Evolutionary conservation across 2,329 filamentous ascomycete genomes (phyloP).

Genomic region (Exophiala viscosa): DNA sequence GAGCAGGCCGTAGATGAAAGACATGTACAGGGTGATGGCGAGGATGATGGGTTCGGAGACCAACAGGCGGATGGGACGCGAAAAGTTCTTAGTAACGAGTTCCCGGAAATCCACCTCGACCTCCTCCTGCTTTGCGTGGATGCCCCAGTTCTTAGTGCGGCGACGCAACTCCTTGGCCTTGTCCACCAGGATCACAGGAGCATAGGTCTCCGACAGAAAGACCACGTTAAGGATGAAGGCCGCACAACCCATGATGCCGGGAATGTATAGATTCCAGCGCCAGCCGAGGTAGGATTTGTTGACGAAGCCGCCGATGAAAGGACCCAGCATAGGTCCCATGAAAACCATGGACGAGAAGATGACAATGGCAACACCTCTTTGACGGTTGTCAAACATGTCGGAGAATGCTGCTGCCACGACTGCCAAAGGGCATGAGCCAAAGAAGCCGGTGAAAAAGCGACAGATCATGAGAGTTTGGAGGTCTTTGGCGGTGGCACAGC

Average conservation of each 20-base stretch:
- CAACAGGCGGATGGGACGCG: constrained; percentile 43
- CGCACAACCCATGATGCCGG: constrained; percentile 54
- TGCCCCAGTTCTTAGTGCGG: constrained; percentile 58
- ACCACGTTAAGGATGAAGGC: constrained; percentile 48
- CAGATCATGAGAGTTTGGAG: constrained; percentile 52
- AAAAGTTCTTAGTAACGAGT: constrained; percentile 52
- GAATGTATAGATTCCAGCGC: constrained; percentile 55
- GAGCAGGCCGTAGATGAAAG: constrained; percentile 31
- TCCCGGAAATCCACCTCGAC: constrained; percentile 51
- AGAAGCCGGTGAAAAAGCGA: constrained; percentile 53
- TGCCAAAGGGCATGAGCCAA: constrained; percentile 52
- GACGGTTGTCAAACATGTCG: constrained; percentile 53
- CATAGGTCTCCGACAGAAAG: constrained; percentile 57
- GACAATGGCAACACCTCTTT: constrained; percentile 45
- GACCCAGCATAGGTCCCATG: constrained; percentile 50
- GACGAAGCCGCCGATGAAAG: constrained; percentile 55
- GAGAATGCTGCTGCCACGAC: constrained; percentile 55
- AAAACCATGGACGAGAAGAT: constrained; percentile 53
- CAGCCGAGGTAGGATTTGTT: constrained; percentile 48
- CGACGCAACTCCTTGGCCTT: constrained; percentile 55
- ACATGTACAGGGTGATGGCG: constrained; percentile 39
- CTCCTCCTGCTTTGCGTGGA: constrained; percentile 57
- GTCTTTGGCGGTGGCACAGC: constrained; percentile 49
- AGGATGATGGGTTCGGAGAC: constrained; percentile 44
- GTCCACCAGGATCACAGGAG: constrained; percentile 54